Base-by-base conservation (phyloP, 2,329 filamentous ascomycete species). In the Rutstroemia sp. region DNA sequence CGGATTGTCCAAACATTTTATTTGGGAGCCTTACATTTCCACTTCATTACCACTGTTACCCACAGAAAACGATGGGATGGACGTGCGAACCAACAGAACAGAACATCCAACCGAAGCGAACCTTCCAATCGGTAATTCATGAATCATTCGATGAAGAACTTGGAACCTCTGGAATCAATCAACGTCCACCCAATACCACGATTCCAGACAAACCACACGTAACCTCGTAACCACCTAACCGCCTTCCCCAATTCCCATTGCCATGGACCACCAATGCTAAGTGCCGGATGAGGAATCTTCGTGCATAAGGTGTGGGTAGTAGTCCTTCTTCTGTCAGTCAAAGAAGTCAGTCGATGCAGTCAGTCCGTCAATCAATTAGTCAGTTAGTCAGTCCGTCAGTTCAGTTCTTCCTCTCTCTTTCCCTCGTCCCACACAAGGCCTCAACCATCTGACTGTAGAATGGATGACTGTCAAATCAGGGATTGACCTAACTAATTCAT, bases 401-500 rank as follows among this genome's bases (percentile, higher is more conserved):
- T 27, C 25, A 27, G 25, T 27, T 8, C 5, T 30, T 3, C 9
- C 27, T 30, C 10, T 30, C 27, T 10, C 8, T 9, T 9, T 1
- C 6, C 27, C 10, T 12, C 30, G 10, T 21, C 21, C 12, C 9
- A 12, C 5, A 19, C 5, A 12, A 44, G 17, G 17, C 17, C 21
- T 21, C 9, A 21, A 10, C 5, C 41, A 44, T 8, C 37, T 53
- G 51, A 53, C 51, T 37, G 7, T 47, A 23, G 23, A 47, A 38
- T 21, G 23, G 14, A 25, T 47, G 51, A 53, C 48, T 53, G 25
- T 47, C 51, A 17, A 53, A 53, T 53, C 17, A 52, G 5, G 5
- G n/a, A 17, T 46, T 14, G 4, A 51, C 7, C 30, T 12, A 12
- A 10, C 2, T 34, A 3, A 34, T 12, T 12, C 30, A 34, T 30